Conservation (phyloP, 176 grass and related monocot species). For the Oryza punctata region DNA sequence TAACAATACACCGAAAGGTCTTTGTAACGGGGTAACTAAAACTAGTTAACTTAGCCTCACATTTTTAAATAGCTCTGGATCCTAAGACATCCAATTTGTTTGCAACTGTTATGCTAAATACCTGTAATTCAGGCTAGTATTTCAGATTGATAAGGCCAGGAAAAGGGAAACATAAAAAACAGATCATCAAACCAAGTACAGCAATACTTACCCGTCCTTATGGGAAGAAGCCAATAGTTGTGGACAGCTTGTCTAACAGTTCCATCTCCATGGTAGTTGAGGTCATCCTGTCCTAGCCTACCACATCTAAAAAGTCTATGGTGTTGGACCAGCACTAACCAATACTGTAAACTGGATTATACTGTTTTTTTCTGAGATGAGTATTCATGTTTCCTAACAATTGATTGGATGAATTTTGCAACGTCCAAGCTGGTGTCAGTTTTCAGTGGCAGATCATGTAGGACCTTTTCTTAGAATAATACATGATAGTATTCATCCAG, state of each 20-base stretch:
- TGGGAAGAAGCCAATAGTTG: conserved; percentile 1
- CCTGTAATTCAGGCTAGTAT: conserved; percentile 6
- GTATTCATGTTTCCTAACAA: conserved; percentile 1
- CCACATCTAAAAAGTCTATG: not conserved
- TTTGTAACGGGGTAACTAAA: not conserved
- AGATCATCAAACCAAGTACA: conserved; percentile 1
- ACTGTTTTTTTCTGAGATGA: not conserved
- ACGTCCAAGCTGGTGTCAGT: conserved; percentile 13
- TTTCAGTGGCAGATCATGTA: conserved; percentile 30
- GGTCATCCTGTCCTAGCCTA: conserved; percentile 3
- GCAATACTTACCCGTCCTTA: not conserved
- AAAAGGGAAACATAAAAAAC: not conserved
- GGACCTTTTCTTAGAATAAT: conserved; percentile 8
- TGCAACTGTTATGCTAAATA: not conserved
- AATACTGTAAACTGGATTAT: not conserved
- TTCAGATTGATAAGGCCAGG: not conserved
- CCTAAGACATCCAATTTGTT: not conserved
- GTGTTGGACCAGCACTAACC: not conserved
- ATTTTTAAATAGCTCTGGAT: not conserved
- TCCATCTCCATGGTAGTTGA: not conserved
- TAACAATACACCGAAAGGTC: not conserved
- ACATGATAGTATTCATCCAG: not conserved
- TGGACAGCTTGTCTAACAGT: conserved; percentile 25
- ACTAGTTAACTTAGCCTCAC: not conserved
- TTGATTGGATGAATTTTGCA: not conserved